phyloP scores from a whole-genome alignment of 306 rosid species.

The Rosa lucieae region DNA sequence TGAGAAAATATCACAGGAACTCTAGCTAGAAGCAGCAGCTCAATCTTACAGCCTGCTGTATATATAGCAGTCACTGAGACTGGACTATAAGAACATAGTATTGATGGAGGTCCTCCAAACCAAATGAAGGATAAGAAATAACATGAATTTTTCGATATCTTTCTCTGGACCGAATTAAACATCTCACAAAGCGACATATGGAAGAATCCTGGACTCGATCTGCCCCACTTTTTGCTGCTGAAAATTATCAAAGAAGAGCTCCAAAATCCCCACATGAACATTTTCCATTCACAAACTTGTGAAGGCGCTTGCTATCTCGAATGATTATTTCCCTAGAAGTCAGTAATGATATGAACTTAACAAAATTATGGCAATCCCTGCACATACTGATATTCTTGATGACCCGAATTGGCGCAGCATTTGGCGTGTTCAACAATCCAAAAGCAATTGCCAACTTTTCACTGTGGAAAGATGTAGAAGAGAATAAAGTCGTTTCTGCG shows the following conservation, averaged over 20 bases:
- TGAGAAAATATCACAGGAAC: not conserved
- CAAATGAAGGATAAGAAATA: not conserved
- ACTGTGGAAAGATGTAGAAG: constrained; percentile 57
- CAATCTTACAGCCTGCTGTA: not conserved
- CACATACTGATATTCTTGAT: constrained; percentile 71
- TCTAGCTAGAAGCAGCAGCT: not conserved
- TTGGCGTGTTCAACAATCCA: constrained; percentile 62
- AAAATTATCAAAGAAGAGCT: constrained; percentile 39
- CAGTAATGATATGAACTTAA: constrained; percentile 50
- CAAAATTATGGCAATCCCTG: constrained; percentile 77
- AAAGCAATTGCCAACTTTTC: constrained; percentile 79
- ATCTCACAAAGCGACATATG: not conserved
- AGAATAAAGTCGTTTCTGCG: constrained; percentile 36
- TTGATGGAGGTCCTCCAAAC: not conserved
- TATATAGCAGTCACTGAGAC: not conserved
- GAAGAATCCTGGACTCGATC: not conserved
- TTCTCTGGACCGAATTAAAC: not conserved
- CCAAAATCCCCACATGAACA: constrained; percentile 76
- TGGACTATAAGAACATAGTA: not conserved
- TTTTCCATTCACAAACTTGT: constrained; percentile 69
- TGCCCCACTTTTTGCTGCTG: no score
- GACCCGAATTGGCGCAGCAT: constrained; percentile 53
- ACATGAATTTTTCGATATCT: not conserved
- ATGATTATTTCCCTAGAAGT: constrained; percentile 67
- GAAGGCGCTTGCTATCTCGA: constrained; percentile 75